Conservation (phyloP, 371 early-diverging fungal genomes). For the Mortierella sp. region DNA sequence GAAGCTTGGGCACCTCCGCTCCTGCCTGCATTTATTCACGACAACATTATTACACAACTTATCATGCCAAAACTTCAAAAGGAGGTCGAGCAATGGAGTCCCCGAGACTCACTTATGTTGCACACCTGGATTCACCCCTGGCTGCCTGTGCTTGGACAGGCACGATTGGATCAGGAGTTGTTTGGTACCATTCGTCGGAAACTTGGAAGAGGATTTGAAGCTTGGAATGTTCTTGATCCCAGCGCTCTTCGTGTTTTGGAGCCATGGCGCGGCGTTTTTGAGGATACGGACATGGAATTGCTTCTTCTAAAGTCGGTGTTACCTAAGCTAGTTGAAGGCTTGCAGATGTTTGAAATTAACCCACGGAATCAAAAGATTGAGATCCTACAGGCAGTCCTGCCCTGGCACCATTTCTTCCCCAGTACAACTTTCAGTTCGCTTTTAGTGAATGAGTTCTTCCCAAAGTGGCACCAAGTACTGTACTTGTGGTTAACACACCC, state of each 20-base stretch:
- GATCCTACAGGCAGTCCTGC: conserved; percentile 59
- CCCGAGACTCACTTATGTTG: conserved; percentile 75
- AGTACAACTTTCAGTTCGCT: conserved; percentile 67
- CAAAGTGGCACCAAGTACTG: conserved; percentile 76
- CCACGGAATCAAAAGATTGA: conserved; percentile 77
- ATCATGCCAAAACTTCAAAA: conserved; percentile 79
- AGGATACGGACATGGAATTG: conserved; percentile 66
- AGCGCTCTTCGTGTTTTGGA: conserved; percentile 67
- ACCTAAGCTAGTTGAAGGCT: conserved; percentile 74
- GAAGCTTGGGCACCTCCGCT: conserved; percentile 80
- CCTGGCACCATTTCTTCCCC: conserved; percentile 74
- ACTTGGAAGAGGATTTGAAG: conserved; percentile 65
- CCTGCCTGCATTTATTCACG: conserved; percentile 79
- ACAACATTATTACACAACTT: conserved; percentile 82
- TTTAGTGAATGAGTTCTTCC: conserved; percentile 85
- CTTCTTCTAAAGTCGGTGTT: conserved; percentile 73
- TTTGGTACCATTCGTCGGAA: conserved; percentile 75
- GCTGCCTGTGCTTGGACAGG: conserved; percentile 77
- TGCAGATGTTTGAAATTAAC: conserved; percentile 81
- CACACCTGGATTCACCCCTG: conserved; percentile 91
- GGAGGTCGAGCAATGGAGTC: conserved; percentile 79
- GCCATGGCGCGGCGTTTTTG: conserved; percentile 83
- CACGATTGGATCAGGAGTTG: conserved; percentile 66
- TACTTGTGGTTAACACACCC: conserved; percentile 74
- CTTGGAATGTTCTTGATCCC: conserved; percentile 80